phyloP scores from a whole-genome alignment of 331 rosid genomes.

The Arachis monticola region DNA sequence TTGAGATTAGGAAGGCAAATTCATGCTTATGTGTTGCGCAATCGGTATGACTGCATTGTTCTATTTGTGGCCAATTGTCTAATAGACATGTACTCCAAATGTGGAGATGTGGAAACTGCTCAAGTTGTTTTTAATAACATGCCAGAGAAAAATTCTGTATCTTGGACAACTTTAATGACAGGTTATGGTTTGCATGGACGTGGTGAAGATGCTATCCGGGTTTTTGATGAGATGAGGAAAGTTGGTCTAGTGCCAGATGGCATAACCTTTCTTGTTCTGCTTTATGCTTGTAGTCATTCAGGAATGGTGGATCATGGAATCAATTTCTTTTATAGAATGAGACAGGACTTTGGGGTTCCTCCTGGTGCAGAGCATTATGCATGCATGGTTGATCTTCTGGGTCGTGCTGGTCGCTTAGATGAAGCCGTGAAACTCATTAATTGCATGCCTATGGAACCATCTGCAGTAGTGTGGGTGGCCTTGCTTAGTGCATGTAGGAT shows the following conservation, averaged over 20 bases:
- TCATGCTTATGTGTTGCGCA: constrained; percentile 71
- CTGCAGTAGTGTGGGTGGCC: constrained; percentile 80
- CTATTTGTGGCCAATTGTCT: constrained; percentile 80
- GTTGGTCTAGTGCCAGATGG: constrained; percentile 62
- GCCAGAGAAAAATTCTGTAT: constrained; percentile 64
- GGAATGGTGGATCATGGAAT: constrained; percentile 81
- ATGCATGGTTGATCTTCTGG: constrained; percentile 90
- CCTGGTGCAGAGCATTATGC: constrained; percentile 89
- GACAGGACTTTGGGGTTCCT: constrained; percentile 58
- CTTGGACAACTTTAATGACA: constrained; percentile 85
- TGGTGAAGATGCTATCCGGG: constrained; percentile 73
- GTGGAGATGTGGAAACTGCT: constrained; percentile 81
- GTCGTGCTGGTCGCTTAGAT: constrained; percentile 73
- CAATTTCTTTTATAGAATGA: constrained; percentile 65
- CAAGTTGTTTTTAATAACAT: constrained; percentile 65
- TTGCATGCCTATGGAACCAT: constrained; percentile 76
- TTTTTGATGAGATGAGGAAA: constrained; percentile 67
- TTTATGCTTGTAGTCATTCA: constrained; percentile 90
- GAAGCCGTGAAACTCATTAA: constrained; percentile 69
- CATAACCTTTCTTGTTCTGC: constrained; percentile 75
- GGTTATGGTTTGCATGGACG: constrained; percentile 92
- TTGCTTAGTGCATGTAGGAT: constrained; percentile 76
- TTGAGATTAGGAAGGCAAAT: constrained; percentile 72
- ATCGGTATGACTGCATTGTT: constrained; percentile 50
- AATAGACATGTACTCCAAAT: constrained; percentile 87